Conservation (phyloP, 768 basidiomycete species). For the Mrakia hoshinonis region DNA sequence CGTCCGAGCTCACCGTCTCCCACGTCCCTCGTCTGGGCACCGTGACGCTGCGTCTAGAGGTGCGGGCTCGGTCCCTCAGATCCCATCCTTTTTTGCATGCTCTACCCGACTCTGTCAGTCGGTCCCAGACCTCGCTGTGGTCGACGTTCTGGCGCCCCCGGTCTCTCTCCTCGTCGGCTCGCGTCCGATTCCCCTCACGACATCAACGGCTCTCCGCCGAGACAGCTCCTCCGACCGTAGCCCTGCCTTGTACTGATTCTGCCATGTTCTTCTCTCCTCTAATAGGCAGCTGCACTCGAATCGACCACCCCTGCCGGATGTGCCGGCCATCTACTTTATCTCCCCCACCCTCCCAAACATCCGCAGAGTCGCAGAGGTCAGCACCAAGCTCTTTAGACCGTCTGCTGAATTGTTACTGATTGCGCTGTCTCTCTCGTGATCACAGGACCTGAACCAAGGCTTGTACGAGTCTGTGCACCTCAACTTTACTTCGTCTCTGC, state of each 20-base stretch:
- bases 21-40: too few species aligned
- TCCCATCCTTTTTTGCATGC: neutral
- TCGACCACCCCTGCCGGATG: conserved; percentile 82
- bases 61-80: too few species aligned
- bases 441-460: conserved; percentile 65
- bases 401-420: neutral
- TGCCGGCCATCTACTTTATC: conserved; percentile 95
- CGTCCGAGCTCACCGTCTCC: too few species aligned
- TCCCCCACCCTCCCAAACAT: conserved; percentile 80
- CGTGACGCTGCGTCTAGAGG: too few species aligned
- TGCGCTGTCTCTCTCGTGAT: neutral
- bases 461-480: conserved; percentile 90
- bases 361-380: conserved; percentile 68
- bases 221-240: too few species aligned
- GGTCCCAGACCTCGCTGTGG: too few species aligned
- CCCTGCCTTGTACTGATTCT: neutral
- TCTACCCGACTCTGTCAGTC: too few species aligned
- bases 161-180: too few species aligned
- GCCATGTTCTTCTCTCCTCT: conserved; percentile 7
- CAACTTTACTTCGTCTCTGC: conserved; percentile 87
- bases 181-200: too few species aligned
- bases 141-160: too few species aligned
- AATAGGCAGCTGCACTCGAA: conserved; percentile 78
- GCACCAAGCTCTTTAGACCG: conserved; percentile 13
- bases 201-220: too few species aligned